Base-by-base conservation (phyloP, 345 rosid species). In the Bruguiera gymnorhiza region DNA sequence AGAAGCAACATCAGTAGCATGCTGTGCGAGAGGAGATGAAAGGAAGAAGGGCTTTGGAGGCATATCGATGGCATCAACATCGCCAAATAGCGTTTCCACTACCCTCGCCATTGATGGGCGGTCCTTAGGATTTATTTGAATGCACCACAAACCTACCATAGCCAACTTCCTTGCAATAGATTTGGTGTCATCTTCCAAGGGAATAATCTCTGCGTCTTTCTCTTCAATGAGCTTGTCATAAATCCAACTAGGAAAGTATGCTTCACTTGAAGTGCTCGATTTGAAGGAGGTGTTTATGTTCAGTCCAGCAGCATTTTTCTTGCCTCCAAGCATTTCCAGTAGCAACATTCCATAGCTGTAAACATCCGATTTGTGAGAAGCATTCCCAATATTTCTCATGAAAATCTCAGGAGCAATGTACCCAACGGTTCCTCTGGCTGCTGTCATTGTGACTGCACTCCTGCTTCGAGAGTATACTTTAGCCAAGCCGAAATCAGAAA, bases 71-170 rank as follows among this genome's bases (percentile, higher is more conserved):
- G 8, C 60, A 24, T 36, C 53, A 34, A 56, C 53, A 26, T 67
- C 9, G 19, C 70, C 53, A 11, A 23, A n/a, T 56, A 67, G 27
- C 70, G 56, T 67, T 36, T 67, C 70, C 54, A 67, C n/a, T 6
- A 56, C 70, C 8, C 70, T 36, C 8, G 70, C 57, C 70, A 55
- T 67, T 16, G 70, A 56, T 4, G 70, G 70, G 27, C 70, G 62
- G 21, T 65, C 43, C 51, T 20, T 65, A 51, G 68, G 57, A n/a
- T 27, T 56, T 23, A 62, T 62, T 62, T 62, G 65, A 36, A 62
- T 62, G 65, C 65, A 62, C 65, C 65, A 62, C 13, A 62, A 15
- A 56, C 60, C 60, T 56, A 24, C 60, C 6, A 56, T 56, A 8
- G 29, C 30, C 58, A 65, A 18, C 58, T 65, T 65, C 39, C 34